Evolutionary conservation across 2,329 filamentous ascomycete species (phyloP).

Genomic region (Furcasterigmium furcatum): DNA sequence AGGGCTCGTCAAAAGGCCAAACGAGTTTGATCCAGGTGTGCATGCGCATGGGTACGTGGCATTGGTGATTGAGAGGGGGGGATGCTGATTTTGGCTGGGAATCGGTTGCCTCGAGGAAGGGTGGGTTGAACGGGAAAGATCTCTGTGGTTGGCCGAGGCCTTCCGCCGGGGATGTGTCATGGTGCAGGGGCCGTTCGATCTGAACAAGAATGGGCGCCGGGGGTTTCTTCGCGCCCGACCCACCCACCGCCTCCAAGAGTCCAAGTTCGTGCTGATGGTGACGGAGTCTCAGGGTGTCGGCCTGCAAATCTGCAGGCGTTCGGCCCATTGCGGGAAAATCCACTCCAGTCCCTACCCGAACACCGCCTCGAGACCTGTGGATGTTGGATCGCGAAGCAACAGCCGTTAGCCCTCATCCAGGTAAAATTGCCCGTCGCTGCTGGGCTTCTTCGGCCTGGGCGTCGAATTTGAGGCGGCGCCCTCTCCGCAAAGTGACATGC

Average conservation of each 20-base stretch:
- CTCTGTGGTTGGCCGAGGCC: neutral
- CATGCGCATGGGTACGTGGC: conserved; percentile 11
- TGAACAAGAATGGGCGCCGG: conserved; percentile 12
- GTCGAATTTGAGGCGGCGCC: neutral
- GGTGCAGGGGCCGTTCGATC: conserved; percentile 10
- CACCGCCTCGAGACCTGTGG: no score
- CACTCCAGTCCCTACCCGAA: no score
- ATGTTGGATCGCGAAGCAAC: no score
- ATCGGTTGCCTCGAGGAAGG: neutral
- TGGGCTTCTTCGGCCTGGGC: neutral
- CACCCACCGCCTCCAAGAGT: conserved; percentile 4
- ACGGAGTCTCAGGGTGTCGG: neutral
- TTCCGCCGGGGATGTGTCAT: neutral
- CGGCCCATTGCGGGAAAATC: no score
- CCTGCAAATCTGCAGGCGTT: neutral
- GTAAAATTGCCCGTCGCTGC: no score
- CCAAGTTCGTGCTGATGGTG: no score
- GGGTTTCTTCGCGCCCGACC: conserved; percentile 16
- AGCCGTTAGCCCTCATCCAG: no score
- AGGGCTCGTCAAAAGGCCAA: neutral
- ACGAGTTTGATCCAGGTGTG: neutral
- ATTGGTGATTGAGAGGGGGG: conserved; percentile 10
- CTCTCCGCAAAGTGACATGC: neutral
- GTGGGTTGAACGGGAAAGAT: neutral
- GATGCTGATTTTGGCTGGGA: neutral